These are phyloP conservation scores for Globisporangium nunn DNA, from an alignment of 352 stramenopile genomes.

Conservation along the genomic window DNA sequence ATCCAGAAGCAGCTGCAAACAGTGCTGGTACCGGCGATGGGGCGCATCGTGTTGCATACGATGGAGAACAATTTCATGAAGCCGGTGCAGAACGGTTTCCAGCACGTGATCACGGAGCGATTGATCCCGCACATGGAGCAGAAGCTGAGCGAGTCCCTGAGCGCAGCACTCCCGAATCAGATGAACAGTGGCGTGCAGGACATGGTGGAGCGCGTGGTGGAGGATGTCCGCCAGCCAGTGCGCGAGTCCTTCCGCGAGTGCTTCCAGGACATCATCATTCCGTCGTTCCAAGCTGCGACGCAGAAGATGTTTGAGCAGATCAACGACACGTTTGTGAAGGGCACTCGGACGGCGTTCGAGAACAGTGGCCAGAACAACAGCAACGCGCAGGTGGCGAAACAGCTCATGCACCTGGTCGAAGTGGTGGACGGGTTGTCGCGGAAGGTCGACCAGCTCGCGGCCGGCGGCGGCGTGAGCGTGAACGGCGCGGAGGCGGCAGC, in stretches of 20 bases:
- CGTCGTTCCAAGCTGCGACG: constrained; percentile 79
- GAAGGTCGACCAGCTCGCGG: constrained; percentile 54
- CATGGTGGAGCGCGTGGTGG: constrained; percentile 70
- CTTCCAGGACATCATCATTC: constrained; percentile 84
- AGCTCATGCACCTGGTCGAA: constrained; percentile 61
- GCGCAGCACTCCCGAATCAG: constrained; percentile 47
- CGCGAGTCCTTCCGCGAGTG: constrained; percentile 81
- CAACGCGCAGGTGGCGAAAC: constrained; percentile 48
- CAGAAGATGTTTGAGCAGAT: constrained; percentile 90
- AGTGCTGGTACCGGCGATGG: constrained; percentile 77
- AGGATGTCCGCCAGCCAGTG: constrained; percentile 73
- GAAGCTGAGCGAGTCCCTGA: constrained; percentile 60
- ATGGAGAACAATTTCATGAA: constrained; percentile 90
- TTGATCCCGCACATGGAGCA: constrained; percentile 66
- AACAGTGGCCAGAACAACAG: constrained; percentile 42
- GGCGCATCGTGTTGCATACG: constrained; percentile 78
- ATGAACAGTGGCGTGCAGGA: constrained; percentile 55
- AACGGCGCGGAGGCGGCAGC: constrained; percentile 9
- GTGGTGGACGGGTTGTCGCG: constrained; percentile 49
- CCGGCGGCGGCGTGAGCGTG: constrained; percentile 9
- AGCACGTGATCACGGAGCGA: constrained; percentile 67
- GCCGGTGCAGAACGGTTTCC: constrained; percentile 69
- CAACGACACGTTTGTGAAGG: constrained; percentile 75
- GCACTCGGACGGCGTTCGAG: constrained; percentile 55
- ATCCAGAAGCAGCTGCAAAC: constrained; percentile 81